A percentile compares a stretch with the other conserved stretches of the same genome.
phyloP scores from a whole-genome alignment of 1,284 basidiomycete species.

The Wolfiporia cocos region DNA sequence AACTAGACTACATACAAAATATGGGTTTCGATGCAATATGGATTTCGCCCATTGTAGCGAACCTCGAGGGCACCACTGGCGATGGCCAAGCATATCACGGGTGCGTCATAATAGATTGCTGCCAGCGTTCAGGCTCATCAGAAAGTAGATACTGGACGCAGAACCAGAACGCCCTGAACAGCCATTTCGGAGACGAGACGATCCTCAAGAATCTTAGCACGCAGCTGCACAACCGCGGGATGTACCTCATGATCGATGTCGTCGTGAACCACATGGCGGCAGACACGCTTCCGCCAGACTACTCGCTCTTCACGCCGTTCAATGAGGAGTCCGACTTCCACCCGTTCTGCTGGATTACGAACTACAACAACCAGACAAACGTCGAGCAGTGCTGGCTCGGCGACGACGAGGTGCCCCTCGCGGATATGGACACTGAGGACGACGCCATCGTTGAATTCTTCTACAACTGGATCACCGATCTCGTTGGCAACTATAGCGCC shows the following conservation, averaged over 20 bases:
- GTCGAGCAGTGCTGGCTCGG: slow-evolving; percentile 75
- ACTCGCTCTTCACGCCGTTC: slow-evolving; percentile 52
- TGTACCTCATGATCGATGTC: slow-evolving; percentile 80
- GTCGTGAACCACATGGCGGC: slow-evolving; percentile 74
- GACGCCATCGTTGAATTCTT: slow-evolving; percentile 48
- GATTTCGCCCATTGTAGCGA: slow-evolving; percentile 63
- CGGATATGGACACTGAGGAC: slow-evolving; percentile 71
- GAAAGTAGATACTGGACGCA: slow-evolving; percentile 50
- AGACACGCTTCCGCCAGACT: slow-evolving; percentile 48
- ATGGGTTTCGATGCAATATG: slow-evolving; percentile 75
- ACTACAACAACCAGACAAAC: slow-evolving; percentile 46
- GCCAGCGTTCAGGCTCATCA: neutral
- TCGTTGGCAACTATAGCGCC: slow-evolving; percentile 59
- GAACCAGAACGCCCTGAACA: slow-evolving; percentile 59
- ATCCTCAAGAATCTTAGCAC: slow-evolving; percentile 63
- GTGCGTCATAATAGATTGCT: slow-evolving; percentile 4
- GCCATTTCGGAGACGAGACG: slow-evolving; percentile 61
- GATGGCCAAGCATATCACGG: slow-evolving; percentile 69
- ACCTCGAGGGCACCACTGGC: slow-evolving; percentile 62
- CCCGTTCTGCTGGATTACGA: slow-evolving; percentile 52
- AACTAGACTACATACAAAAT: slow-evolving; percentile 73
- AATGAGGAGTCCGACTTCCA: slow-evolving; percentile 57
- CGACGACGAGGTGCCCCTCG: slow-evolving; percentile 58
- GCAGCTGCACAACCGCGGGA: slow-evolving; percentile 62
- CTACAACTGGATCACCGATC: slow-evolving; percentile 52